These are phyloP conservation scores for Fusarium keratoplasticum DNA, from an alignment of 2,329 filamentous ascomycete species.

Conservation along the genomic window DNA sequence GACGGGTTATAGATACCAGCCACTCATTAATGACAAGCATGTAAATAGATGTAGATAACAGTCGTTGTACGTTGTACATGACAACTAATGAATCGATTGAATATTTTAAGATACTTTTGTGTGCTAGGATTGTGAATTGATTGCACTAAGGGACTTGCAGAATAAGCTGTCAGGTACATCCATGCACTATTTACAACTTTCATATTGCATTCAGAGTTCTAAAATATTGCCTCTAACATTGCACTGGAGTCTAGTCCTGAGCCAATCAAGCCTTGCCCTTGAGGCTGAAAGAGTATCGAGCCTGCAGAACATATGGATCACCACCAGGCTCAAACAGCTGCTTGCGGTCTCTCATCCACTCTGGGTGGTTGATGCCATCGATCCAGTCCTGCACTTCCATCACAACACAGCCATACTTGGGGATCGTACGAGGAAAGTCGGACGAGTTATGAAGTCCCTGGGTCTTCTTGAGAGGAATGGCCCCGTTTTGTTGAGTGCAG, in stretches of 20 bases:
- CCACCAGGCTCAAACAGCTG: conserved; percentile 71
- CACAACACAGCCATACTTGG: conserved; percentile 86
- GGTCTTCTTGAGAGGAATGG: conserved; percentile 74
- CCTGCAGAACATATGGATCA: conserved; percentile 71
- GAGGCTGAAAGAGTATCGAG: conserved; percentile 70
- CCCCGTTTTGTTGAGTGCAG: conserved; percentile 82
- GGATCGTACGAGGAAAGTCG: conserved; percentile 71
- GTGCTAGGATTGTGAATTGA: not conserved
- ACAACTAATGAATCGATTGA: not conserved
- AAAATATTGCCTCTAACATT: not conserved
- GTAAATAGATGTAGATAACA: not conserved
- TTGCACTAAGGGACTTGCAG: not conserved
- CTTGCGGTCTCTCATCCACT: conserved; percentile 78
- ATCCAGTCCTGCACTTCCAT: conserved; percentile 96
- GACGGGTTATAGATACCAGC: not conserved
- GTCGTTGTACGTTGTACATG: not conserved
- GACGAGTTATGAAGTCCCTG: conserved; percentile 71
- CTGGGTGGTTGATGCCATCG: conserved; percentile 90
- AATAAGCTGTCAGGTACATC: not conserved
- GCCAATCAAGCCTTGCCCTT: conserved; percentile 44
- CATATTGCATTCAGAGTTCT: not conserved
- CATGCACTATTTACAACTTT: not conserved
- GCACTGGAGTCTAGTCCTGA: not conserved
- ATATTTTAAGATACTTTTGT: not conserved
- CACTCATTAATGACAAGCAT: not conserved